These are phyloP conservation scores for Phytophthora aleatoria DNA, from an alignment of 352 stramenopile species.

Conservation along the genomic window DNA sequence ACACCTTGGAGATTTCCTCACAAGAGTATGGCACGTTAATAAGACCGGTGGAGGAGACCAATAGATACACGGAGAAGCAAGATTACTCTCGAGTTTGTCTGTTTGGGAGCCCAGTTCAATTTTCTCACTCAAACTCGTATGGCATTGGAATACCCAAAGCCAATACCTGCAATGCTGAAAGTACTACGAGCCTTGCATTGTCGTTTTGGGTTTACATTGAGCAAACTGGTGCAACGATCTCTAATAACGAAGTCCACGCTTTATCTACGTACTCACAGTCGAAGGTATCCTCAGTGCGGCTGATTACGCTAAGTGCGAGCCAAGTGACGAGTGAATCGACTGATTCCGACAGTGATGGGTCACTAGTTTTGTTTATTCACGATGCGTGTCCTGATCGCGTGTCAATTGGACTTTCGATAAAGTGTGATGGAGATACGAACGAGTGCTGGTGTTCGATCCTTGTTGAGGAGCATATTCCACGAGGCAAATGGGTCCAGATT, in stretches of 20 bases:
- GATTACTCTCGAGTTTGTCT: slow-evolving; percentile 17
- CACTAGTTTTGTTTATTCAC: slow-evolving; percentile 24
- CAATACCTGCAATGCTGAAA: background rate
- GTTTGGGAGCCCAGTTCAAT: slow-evolving; percentile 26
- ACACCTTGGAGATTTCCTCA: slow-evolving; percentile 6
- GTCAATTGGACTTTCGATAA: slow-evolving; percentile 22
- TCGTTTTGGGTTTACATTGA: slow-evolving; percentile 35
- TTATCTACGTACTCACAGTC: background rate
- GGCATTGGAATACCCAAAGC: slow-evolving; percentile 9
- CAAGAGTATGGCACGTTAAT: slow-evolving; percentile 11
- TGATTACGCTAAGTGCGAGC: slow-evolving; percentile 16
- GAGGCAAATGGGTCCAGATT: slow-evolving; percentile 28
- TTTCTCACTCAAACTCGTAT: slow-evolving; percentile 17
- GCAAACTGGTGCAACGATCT: slow-evolving; percentile 2
- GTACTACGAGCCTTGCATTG: slow-evolving; percentile 9
- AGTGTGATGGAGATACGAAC: slow-evolving; percentile 1
- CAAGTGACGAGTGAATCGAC: slow-evolving; percentile 8
- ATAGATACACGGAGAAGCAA: background rate
- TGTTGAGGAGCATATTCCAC: slow-evolving; percentile 17
- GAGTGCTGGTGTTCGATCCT: slow-evolving; percentile 15
- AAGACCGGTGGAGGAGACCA: background rate
- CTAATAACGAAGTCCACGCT: background rate
- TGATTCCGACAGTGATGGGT: background rate
- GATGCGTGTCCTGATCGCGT: slow-evolving; percentile 15
- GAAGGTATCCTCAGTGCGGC: slow-evolving; percentile 3